phyloP scores from a whole-genome alignment of 2,329 filamentous ascomycete species.

The Didymella pomorum region DNA sequence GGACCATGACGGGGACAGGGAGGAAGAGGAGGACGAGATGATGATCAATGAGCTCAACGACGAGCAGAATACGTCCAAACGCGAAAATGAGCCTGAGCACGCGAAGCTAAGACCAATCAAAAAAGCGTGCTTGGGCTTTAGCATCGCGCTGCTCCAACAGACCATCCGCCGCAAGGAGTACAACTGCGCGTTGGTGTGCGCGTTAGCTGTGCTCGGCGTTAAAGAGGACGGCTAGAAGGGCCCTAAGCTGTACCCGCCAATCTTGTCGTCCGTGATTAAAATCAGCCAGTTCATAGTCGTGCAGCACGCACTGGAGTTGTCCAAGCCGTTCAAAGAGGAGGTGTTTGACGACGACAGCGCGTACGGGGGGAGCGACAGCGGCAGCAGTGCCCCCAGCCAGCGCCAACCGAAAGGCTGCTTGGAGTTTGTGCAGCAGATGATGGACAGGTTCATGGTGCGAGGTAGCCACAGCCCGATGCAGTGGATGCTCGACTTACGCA shows the following conservation, averaged over 20 bases:
- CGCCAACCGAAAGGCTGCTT: slow-evolving; percentile 22
- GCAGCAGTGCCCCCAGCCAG: slow-evolving; percentile 2
- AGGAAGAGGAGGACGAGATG: not conserved
- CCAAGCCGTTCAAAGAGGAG: not conserved
- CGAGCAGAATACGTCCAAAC: no score
- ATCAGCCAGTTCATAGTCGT: slow-evolving; percentile 28
- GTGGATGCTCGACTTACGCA: slow-evolving; percentile 27
- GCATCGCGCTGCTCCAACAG: slow-evolving; percentile 30
- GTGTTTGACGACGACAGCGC: slow-evolving; percentile 9
- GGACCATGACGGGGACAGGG: not conserved
- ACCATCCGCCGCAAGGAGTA: slow-evolving; percentile 25
- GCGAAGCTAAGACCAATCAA: no score
- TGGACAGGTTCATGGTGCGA: slow-evolving; percentile 24
- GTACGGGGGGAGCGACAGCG: slow-evolving; percentile 21
- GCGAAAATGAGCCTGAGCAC: no score
- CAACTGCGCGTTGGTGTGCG: slow-evolving; percentile 29
- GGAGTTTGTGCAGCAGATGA: slow-evolving; percentile 23
- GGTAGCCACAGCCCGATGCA: slow-evolving; percentile 24
- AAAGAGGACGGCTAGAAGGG: slow-evolving; percentile 19
- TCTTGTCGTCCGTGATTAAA: slow-evolving; percentile 28
- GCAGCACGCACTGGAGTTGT: slow-evolving; percentile 16
- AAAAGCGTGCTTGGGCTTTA: slow-evolving; percentile 31
- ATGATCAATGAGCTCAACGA: no score
- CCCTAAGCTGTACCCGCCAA: slow-evolving; percentile 23
- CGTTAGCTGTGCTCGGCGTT: slow-evolving; percentile 32